These are phyloP conservation scores for Ganoderma multipileum DNA, from an alignment of 1,284 basidiomycete genomes.

Conservation along the genomic window DNA sequence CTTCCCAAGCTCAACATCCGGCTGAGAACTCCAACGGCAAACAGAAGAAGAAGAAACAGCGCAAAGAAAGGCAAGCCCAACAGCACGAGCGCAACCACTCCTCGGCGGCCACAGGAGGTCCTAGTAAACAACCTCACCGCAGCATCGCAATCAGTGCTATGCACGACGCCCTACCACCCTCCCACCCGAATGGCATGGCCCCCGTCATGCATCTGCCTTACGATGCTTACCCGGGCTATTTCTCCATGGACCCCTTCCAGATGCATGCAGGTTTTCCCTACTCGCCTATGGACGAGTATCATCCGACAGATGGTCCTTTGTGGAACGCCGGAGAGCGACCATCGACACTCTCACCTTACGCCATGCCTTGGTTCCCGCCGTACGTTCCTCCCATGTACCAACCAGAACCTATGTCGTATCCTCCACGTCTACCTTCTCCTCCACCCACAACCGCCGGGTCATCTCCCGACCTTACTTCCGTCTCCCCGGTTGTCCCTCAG, in stretches of 20 bases:
- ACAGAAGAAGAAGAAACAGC: constrained; percentile 34
- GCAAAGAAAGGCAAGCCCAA: constrained; percentile 6
- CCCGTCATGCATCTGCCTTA: constrained; percentile 7
- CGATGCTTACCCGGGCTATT: background rate
- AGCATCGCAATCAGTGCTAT: background rate
- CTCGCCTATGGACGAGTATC: constrained; percentile 18
- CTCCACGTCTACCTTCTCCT: background rate
- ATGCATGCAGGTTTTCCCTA: background rate
- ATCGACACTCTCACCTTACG: constrained; percentile 8
- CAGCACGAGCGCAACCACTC: constrained; percentile 6
- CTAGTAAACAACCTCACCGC: constrained; percentile 1
- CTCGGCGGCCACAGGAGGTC: background rate
- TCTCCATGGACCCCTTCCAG: constrained; percentile 1
- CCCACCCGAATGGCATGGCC: background rate
- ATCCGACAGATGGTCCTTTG: constrained; percentile 15
- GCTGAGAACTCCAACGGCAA: background rate
- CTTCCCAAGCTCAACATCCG: background rate
- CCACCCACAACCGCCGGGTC: background rate
- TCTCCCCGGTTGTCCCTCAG: background rate
- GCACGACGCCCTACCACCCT: background rate
- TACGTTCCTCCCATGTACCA: background rate
- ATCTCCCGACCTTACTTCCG: background rate
- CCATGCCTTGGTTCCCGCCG: constrained; percentile 11
- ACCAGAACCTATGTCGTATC: background rate
- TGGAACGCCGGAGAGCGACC: constrained; percentile 13